Evolutionary conservation across 441 rosid genomes (phyloP).

Genomic region (Viola pubescens): DNA sequence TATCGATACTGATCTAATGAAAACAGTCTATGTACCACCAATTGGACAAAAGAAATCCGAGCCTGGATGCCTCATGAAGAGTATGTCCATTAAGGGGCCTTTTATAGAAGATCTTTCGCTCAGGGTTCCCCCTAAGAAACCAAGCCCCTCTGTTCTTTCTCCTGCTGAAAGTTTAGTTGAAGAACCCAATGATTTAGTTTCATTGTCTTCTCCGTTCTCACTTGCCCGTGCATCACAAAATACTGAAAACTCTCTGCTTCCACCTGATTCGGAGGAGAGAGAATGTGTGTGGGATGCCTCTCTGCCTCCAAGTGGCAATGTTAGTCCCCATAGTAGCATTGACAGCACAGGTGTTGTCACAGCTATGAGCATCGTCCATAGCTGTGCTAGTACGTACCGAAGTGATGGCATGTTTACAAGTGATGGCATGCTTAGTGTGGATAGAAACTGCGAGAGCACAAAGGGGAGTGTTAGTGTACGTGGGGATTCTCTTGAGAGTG

Average conservation of each 20-base stretch:
- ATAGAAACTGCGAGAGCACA: constrained; percentile 59
- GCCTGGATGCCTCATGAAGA: constrained; percentile 57
- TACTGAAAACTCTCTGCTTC: constrained; percentile 48
- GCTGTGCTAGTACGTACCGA: constrained; percentile 61
- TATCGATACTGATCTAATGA: constrained; percentile 69
- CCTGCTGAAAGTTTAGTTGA: constrained; percentile 63
- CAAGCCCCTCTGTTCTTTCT: constrained; percentile 40
- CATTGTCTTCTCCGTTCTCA: constrained; percentile 44
- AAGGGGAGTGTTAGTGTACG: constrained; percentile 59
- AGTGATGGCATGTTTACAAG: constrained; percentile 51
- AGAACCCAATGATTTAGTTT: constrained; percentile 43
- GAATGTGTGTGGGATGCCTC: constrained; percentile 97
- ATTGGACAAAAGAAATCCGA: constrained; percentile 55
- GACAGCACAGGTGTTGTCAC: constrained; percentile 63
- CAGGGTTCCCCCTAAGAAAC: constrained; percentile 52
- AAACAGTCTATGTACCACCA: constrained; percentile 49
- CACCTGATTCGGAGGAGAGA: constrained; percentile 60
- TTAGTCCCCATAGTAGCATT: constrained; percentile 76
- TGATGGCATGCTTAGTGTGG: constrained; percentile 70
- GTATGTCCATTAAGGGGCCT: constrained; percentile 61
- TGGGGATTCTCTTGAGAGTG: constrained; percentile 86
- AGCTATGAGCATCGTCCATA: constrained; percentile 80
- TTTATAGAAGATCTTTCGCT: constrained; percentile 72
- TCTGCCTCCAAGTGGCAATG: constrained; percentile 86
- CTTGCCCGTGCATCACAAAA: constrained; percentile 53